phyloP scores from a whole-genome alignment of 345 rosid species.

The Aegle marmelos region DNA sequence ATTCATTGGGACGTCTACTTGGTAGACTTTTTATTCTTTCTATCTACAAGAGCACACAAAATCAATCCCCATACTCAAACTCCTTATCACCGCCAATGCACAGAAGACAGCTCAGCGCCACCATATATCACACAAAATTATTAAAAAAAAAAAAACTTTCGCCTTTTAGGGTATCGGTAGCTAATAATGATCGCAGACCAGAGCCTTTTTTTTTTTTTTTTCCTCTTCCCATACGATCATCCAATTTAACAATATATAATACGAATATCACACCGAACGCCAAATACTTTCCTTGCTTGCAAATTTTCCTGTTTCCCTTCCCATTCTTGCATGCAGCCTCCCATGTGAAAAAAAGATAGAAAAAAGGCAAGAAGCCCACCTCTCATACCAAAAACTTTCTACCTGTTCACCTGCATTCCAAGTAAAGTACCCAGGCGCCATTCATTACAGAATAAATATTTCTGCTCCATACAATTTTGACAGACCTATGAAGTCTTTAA shows the following conservation, averaged over 20 bases:
- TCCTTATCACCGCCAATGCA: slow-evolving; percentile 12
- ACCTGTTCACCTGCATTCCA: slow-evolving; percentile 8
- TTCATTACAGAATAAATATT: neutral
- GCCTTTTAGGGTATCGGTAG: slow-evolving; percentile 2
- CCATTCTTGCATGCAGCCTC: neutral
- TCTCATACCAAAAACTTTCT: slow-evolving; percentile 6
- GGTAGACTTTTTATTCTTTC: neutral
- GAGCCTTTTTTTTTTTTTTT: neutral
- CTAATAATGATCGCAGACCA: neutral
- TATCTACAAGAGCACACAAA: slow-evolving; percentile 14
- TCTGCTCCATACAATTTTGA: neutral
- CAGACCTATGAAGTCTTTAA: neutral
- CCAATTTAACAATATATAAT: neutral
- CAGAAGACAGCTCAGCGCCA: slow-evolving; percentile 15
- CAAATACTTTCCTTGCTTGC: neutral
- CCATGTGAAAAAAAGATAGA: slow-evolving; percentile 10
- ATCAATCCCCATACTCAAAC: neutral
- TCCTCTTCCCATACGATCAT: neutral
- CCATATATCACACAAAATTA: slow-evolving; percentile 13
- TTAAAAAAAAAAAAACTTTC: neutral
- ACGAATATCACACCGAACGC: neutral
- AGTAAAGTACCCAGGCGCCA: too few species aligned
- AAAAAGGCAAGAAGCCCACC: slow-evolving; percentile 1
- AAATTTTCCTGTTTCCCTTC: neutral
- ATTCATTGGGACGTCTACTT: slow-evolving; percentile 18